phyloP scores from a whole-genome alignment of 257 asterid genomes.

The Apocynum venetum region DNA sequence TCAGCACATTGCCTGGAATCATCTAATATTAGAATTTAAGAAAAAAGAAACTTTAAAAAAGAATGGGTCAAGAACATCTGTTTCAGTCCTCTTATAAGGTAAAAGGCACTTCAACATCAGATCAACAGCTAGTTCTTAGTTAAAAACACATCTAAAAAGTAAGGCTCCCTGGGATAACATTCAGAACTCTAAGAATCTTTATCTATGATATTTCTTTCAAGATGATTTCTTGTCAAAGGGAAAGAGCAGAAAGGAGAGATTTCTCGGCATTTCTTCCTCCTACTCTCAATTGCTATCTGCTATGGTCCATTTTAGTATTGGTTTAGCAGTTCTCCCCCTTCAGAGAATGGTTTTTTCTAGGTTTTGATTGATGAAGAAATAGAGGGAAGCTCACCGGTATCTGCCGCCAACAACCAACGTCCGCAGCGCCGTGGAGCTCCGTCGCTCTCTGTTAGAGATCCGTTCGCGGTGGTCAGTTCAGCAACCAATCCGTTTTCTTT shows the following conservation, averaged over 20 bases:
- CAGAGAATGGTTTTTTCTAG: no score
- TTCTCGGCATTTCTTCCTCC: neutral
- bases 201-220: neutral
- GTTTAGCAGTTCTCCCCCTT: neutral
- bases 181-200: neutral
- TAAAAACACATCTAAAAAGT: neutral
- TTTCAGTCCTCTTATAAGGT: neutral
- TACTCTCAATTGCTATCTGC: neutral
- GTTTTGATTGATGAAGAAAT: neutral
- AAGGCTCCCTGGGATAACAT: neutral
- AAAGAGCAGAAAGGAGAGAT: neutral
- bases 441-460: neutral
- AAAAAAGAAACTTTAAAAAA: neutral
- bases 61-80: neutral
- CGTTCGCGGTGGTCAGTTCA: neutral
- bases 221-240: neutral
- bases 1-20: neutral
- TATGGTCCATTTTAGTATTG: neutral
- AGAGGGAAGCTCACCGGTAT: neutral
- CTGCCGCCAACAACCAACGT: neutral
- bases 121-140: neutral
- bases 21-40: neutral
- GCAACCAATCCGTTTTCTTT: neutral
- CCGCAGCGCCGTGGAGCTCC: neutral
- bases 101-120: neutral